Evolutionary conservation across 495 filamentous ascomycete species (phyloP), one percentile per base, ranked within the genome.

Genomic region (Usnea hakonensis): DNA sequence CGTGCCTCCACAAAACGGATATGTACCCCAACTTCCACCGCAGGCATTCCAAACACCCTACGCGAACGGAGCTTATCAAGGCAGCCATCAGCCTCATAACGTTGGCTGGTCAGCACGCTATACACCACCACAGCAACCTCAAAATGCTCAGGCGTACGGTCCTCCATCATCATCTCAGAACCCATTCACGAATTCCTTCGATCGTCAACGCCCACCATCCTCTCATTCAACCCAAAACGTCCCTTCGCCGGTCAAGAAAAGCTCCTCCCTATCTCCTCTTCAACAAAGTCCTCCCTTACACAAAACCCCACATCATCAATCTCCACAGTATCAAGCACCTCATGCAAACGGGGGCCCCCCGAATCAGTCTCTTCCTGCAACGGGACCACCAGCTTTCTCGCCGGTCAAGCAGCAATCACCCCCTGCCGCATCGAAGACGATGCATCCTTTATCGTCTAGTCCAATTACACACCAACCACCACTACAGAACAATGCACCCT

Each of bases 231-330:
- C 71, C 5, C 71, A 74, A 41, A 72, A 61, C n/a, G 57, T 74
- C 16, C 65, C 69, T 10, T 77, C 76, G 33, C 74, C 77, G 10
- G 72, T 78, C 40, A 75, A 79, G 35, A 79, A 77, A 44, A 74
- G 72, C 37, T 75, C 77, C 1, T 76, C 79, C 1, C 77, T 81
- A 74, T 81, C 79, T 17, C 80, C 79, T 13, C 79, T 76, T 7
- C 79, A 82, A 61, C 77, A 79, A 9, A 79, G 80, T 57, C 75
- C 68, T 32, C 65, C 63, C 1, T 68, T 69, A 14, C 73, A 72
- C 69, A 73, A 70, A 76, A 63, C 75, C 60, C 68, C 73, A 17
- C 74, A 73, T 70, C 71, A 73, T 38, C 74, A 76, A 44, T 75
- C 72, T 52, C 72, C 75, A 56, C 28, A 40, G 17, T 73, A 74